phyloP scores from a whole-genome alignment of 164 flowering plant genomes.

The Vitis vinifera region ASM3070453v1 NC_081818.1:1583001-1583500 shows the following conservation, averaged over 20 bases:
- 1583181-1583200: no score
- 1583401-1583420: slow-evolving; percentile 20
- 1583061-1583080: slow-evolving; percentile 42
- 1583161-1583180: no score
- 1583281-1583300: no score
- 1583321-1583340: no score
- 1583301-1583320: no score
- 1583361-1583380: not conserved
- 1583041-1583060: slow-evolving; percentile 28
- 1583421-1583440: slow-evolving; percentile 36
- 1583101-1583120: slow-evolving; percentile 30
- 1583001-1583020: slow-evolving; percentile 21
- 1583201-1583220: no score
- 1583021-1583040: slow-evolving; percentile 36
- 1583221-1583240: no score
- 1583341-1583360: no score
- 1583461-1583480: slow-evolving; percentile 41
- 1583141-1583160: no score
- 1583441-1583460: slow-evolving; percentile 23
- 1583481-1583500: slow-evolving; percentile 33
- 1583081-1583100: slow-evolving; percentile 38
- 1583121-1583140: not conserved
- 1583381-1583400: slow-evolving; percentile 25
- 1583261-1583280: no score
- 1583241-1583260: no score